Evolutionary conservation across 495 filamentous ascomycete species (phyloP), one percentile per base, ranked within the genome.

Genomic region (Penicillium ochrochloron): DNA sequence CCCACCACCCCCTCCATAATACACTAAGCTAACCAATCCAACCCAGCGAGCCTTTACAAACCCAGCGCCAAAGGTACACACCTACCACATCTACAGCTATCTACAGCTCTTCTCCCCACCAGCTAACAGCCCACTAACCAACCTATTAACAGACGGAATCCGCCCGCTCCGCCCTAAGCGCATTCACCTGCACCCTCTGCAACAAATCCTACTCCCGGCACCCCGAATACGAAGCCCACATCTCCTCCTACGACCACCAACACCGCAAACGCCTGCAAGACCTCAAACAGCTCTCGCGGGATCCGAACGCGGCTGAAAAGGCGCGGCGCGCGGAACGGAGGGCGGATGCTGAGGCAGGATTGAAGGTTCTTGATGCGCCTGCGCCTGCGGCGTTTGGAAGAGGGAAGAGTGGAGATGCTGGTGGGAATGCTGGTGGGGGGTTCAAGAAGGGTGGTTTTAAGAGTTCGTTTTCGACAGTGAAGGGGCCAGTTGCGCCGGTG

Each of bases 161-260:
- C 39, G 94, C 94, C 1, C 88, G 92, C 39, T 92, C 93, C 69
- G 94, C 94, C 6, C 82, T 90, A n/a, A 91, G 90, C 67, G 86
- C 92, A 31, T 97, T 99, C 80, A 93, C 91, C 77, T 99, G 84
- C 60, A 82, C 81, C 10, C 76, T 88, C 19, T 88, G 85, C 74
- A 80, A 80, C 59, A 88, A 88, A 65, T 86, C 85, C 15, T 88
- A 88, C 66, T 82, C 80, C 5, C 84, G 85, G 23, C 83, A 86
- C 61, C 85, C 86, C 2, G 85, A 88, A 65, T 87, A 84, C 58
- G 85, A 87, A 75, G 85, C 85, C 10, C 85, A 88, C 67, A 86
- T 88, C 66, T 78, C 77, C 11, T 85, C 82, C 42, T 88, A 88
- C 66, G 85, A 88, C 65, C 85, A 88, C 62, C 84, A 86, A 60